Base-by-base conservation (phyloP, 2,329 filamentous ascomycete genomes). In the Anisogramma anomala region DNA sequence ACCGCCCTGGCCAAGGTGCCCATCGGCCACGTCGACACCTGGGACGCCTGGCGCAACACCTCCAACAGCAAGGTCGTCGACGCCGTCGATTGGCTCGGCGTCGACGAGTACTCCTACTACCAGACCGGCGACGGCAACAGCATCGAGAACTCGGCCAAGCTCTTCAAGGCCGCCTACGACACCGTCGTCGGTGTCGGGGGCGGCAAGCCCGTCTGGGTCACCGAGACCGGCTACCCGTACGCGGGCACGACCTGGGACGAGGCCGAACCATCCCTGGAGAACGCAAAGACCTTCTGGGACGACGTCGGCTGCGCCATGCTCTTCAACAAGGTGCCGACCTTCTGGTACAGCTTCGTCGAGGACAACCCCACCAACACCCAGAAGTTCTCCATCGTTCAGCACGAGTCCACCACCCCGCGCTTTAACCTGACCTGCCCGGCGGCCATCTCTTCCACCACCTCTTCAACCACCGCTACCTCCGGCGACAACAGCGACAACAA, bases 11-110 rank as follows among this genome's bases (percentile, higher is more conserved):
- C 69, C 27, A 62, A 63, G 23, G 71, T 67, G 37, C 67, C 74
- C 15, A 67, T 94, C 46, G 86, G 86, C 39, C 87, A 94, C 62
- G 86, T 94, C 57, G 87, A 94, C 58, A 93, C 87, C 38, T 94
- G 85, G 85, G 86, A 80, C 26, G 76, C 75, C 39, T 88, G 77
- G 69, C 76, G 77, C 57, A 86, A 93, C 60, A 60, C 63, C 38
- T 74, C 79, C 55, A 93, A 89, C 71, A 61, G 63, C 36, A 75
- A 70, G 31, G 77, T 93, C 45, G 77, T 85, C 45, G 67, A 78
- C 8, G 75, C 73, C 30, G 64, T 71, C 48, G 86, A 94, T 67
- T 94, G 78, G 71, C 61, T 94, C 46, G 87, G 87, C 50, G 76
- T 89, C 58, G 85, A 94, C 57, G 82, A 79, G 14, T 93, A 91